phyloP scores from a whole-genome alignment of 169 alveolate species.

The Plasmodium cynomolgi region DNA sequence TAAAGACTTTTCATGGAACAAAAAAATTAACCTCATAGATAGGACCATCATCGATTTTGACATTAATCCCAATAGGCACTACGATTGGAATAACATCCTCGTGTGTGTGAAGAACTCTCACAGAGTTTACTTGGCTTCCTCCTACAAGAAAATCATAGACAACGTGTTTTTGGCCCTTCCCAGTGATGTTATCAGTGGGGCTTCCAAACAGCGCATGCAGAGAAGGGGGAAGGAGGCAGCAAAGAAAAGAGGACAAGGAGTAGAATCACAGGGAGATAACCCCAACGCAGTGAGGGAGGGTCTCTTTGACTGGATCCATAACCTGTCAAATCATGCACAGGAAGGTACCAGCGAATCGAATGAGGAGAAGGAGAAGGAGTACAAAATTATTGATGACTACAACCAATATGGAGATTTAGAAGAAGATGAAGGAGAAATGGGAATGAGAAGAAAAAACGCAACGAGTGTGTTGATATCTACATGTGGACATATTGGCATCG shows the following conservation, averaged over 20 bases:
- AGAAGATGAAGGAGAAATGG: not conserved
- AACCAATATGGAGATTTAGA: constrained; percentile 1
- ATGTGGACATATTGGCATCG: constrained; percentile 95
- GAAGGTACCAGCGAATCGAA: constrained; percentile 81
- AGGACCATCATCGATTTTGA: constrained; percentile 57
- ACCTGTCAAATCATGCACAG: constrained; percentile 27
- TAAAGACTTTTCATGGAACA: constrained; percentile 48
- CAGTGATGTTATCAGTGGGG: not conserved
- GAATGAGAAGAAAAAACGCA: constrained; percentile 76
- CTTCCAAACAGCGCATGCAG: not conserved
- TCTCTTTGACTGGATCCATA: not conserved
- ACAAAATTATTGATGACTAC: constrained; percentile 86
- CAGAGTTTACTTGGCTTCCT: constrained; percentile 54
- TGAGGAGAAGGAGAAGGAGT: constrained; percentile 82
- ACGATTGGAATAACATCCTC: constrained; percentile 72
- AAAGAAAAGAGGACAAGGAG: not conserved
- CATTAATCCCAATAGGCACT: constrained; percentile 62
- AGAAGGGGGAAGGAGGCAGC: not conserved
- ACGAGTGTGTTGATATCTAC: constrained; percentile 90
- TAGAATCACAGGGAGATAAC: constrained; percentile 61
- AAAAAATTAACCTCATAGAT: constrained; percentile 37
- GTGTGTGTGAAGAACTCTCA: constrained; percentile 31
- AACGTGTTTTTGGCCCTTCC: constrained; percentile 49
- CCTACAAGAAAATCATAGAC: constrained; percentile 33
- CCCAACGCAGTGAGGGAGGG: constrained; percentile 84